Evolutionary conservation across 768 basidiomycete species (phyloP).

Genomic region (Rhodotorula diobovata): DNA sequence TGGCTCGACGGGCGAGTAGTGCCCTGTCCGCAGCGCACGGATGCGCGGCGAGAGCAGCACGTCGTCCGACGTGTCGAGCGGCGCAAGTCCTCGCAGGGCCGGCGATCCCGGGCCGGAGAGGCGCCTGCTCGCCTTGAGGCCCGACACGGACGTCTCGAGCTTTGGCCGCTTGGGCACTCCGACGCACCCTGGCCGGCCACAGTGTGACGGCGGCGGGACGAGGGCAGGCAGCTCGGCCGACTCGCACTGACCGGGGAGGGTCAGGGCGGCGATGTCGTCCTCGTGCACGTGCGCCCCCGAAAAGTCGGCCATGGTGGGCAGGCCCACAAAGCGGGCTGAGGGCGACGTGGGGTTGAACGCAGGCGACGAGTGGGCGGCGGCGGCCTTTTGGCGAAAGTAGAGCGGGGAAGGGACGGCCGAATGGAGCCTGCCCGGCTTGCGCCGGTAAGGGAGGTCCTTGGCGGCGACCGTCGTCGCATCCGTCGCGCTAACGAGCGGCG

Average conservation of each 20-base stretch:
- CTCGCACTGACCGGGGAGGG: constrained; percentile 8
- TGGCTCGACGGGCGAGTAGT: constrained; percentile 1
- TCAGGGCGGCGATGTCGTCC: constrained; percentile 26
- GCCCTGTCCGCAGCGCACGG: constrained; percentile 6
- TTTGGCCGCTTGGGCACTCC: constrained; percentile 14
- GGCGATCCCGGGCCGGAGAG: constrained; percentile 20
- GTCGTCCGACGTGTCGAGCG: constrained; percentile 20
- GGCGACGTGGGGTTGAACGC: constrained; percentile 16
- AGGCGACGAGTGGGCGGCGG: constrained; percentile 24
- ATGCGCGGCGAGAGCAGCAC: constrained; percentile 32
- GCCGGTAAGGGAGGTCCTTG: constrained; percentile 27
- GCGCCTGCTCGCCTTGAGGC: constrained; percentile 1
- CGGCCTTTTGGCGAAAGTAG: constrained; percentile 37
- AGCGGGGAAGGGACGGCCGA: constrained; percentile 32
- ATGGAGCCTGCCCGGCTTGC: constrained; percentile 10
- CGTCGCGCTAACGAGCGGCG: constrained; percentile 1
- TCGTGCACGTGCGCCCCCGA: constrained; percentile 23
- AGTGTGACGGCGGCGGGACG: constrained; percentile 11
- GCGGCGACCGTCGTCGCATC: not conserved
- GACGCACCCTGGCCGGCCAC: constrained; percentile 28
- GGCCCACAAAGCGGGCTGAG: not conserved
- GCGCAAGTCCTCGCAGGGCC: constrained; percentile 3
- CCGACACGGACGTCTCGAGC: constrained; percentile 7
- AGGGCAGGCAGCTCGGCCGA: not conserved
- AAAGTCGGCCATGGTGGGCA: not conserved